Evolutionary conservation across 2,329 filamentous ascomycete genomes (phyloP), one percentile per base, ranked within the genome.

Genomic region (Balansia obtecta): DNA sequence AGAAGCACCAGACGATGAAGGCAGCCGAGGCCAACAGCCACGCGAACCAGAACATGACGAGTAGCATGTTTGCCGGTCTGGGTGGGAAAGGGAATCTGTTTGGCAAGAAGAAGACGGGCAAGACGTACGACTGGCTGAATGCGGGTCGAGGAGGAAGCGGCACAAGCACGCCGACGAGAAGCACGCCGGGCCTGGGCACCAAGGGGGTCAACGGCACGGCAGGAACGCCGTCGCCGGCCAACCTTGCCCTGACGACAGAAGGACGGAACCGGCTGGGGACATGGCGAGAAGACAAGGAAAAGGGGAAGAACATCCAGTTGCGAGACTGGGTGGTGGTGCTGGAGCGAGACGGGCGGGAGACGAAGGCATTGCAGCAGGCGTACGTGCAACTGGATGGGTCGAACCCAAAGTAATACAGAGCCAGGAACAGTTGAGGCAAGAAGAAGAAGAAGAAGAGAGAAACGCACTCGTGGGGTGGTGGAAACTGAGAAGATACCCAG

Each of bases 31-130:
- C 85, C 16, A 83, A 83, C 52, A 86, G 84, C 56, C 88, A 91
- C 56, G 81, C 83, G 20, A 86, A 84, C 55, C 88, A 91, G 27
- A 95, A 96, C 63, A 76, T 82, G 50, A 95, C 90, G 0, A 87
- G 87, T 50, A 82, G 80, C 54, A 79, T 88, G 71, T 87, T 87
- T 54, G 70, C 72, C 0, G 74, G 77, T 1, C 76, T 89, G 42
- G 84, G 85, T 50, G 75, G 77, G 59, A 76, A 79, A 63, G 78
- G 79, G 4, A 67, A 69, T 15, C 59, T 76, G 1, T 76, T 76
- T 52, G 73, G 76, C 48, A 79, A 79, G 57, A 81, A 80, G 64
- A 80, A 79, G 64, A 76, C 71, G 47, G 67, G 71, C 58, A 85
- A 86, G 63, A 82, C 82, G 56, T 89, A 89, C 62, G 78, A 79